These are phyloP conservation scores for Pichia pseudocactophila DNA, from an alignment of 805 yeast genomes.

Conservation along the genomic window DNA sequence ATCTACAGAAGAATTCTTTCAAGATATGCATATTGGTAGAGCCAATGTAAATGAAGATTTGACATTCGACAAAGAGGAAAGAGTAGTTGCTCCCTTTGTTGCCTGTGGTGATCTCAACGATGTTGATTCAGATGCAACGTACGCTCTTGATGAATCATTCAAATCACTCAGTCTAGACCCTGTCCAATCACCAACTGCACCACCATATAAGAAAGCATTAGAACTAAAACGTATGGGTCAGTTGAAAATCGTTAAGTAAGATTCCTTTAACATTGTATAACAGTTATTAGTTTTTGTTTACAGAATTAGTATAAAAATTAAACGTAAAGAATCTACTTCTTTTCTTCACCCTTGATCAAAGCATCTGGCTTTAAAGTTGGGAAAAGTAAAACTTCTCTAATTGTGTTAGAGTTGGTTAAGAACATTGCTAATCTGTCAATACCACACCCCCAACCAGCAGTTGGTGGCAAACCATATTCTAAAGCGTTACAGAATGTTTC, in stretches of 20 bases:
- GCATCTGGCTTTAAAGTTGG: conserved; percentile 97
- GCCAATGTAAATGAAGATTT: conserved; percentile 39
- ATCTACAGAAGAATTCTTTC: conserved; percentile 79
- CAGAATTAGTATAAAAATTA: background rate
- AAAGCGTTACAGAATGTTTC: conserved; percentile 96
- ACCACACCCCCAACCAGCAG: conserved; percentile 99
- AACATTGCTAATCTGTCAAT: conserved; percentile 97
- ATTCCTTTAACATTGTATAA: background rate
- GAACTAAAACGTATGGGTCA: conserved; percentile 77
- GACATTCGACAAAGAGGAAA: conserved; percentile 47
- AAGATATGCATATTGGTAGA: conserved; percentile 50
- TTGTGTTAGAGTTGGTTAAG: conserved; percentile 90
- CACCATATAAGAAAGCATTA: conserved; percentile 89
- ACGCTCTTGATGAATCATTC: conserved; percentile 41
- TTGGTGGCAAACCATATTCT: conserved; percentile 98
- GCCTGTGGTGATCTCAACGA: conserved; percentile 88
- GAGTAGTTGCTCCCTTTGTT: conserved; percentile 80
- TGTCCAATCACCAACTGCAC: conserved; percentile 92
- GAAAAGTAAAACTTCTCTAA: conserved; percentile 95
- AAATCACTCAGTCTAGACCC: conserved; percentile 62
- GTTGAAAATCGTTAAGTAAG: conserved; percentile 24
- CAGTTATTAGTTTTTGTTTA: background rate
- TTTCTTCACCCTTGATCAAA: conserved; percentile 29
- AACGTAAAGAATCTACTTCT: conserved; percentile 11
- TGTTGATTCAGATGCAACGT: conserved; percentile 94